Conservation (phyloP, 768 basidiomycete genomes). For the Pluteus cervinus region DNA sequence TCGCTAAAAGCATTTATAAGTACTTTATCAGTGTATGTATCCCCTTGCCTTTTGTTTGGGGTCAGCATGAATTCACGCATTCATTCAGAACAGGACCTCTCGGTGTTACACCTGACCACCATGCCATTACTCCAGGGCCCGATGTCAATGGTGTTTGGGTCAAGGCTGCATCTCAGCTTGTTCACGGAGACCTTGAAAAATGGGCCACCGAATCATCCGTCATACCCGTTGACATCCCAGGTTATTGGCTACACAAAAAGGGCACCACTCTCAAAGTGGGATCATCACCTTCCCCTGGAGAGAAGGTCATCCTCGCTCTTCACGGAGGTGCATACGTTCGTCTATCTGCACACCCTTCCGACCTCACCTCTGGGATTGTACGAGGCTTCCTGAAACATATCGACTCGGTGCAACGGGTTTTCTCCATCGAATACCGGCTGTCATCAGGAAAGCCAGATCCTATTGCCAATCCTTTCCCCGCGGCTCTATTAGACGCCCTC, state of each 20-base stretch:
- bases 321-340: slow-evolving; percentile 58
- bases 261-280: slow-evolving; percentile 28
- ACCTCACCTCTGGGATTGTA: slow-evolving; percentile 37
- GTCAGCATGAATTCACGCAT: background rate
- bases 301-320: slow-evolving; percentile 55
- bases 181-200: slow-evolving; percentile 36
- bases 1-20: slow-evolving; percentile 20
- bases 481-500: slow-evolving; percentile 68
- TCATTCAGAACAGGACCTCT: slow-evolving; percentile 29
- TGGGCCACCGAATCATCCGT: slow-evolving; percentile 36
- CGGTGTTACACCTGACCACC: slow-evolving; percentile 26
- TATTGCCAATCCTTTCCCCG: slow-evolving; percentile 58
- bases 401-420: slow-evolving; percentile 37
- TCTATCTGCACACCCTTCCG: slow-evolving; percentile 52
- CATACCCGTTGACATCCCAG: slow-evolving; percentile 39
- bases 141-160: slow-evolving; percentile 48
- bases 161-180: slow-evolving; percentile 30
- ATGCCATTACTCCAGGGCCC: slow-evolving; percentile 32
- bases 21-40: slow-evolving; percentile 21
- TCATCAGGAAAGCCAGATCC: slow-evolving; percentile 37
- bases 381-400: slow-evolving; percentile 42
- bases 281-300: slow-evolving; percentile 35
- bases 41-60: background rate
- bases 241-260: slow-evolving; percentile 50
- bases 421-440: slow-evolving; percentile 71